Base-by-base conservation (phyloP, 768 basidiomycete species). In the Lactarius deliciosus region DNA sequence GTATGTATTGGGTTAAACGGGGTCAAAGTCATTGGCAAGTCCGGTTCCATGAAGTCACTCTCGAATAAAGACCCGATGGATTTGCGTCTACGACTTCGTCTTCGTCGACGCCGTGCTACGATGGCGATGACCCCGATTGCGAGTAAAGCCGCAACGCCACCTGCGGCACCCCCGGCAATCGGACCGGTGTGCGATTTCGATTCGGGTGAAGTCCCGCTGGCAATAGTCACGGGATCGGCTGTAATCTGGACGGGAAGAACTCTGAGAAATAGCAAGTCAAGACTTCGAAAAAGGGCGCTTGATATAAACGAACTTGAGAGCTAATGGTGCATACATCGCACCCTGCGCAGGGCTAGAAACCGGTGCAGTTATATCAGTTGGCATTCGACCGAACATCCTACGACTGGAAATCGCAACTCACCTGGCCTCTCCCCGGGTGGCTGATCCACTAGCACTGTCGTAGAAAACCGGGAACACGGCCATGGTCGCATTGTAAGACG, bases 311-410 rank as follows among this genome's bases (percentile, higher is more conserved):
- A 38, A 73, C 72, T 43, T 68, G 15, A 70, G 54, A 25, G 72
- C 72, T 11, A 73, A 61, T 30, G 68, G 71, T 6, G 72, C 72
- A 61, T 66, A 73, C 60, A 73, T 61, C 10, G 67, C 72, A 40
- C 72, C 72, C 20, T 69, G 68, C 5, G 66, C 72, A 18, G 72
- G 71, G 56, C 72, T 73, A 30, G 15, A 22, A n/a, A 28, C 16
- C 20, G 2, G 9, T 3, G 16, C 5, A 0, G 34, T 15, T 45
- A 5, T 16, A 11, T 59, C 15, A 45, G 53, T 36, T 32, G 11
- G 10, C 5, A 58, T n/a, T 18, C 13, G 8, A 34, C 10, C 34
- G 8, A 34, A 9, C 5, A 34, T 10, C 9, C 8, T 6, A n/a
- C 28, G 10, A 47, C 22, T n/a, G 20, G 11, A 47, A 34, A 6